These are phyloP conservation scores for Globisporangium acanthophoron DNA, from an alignment of 352 stramenopile species.

Conservation along the genomic window DNA sequence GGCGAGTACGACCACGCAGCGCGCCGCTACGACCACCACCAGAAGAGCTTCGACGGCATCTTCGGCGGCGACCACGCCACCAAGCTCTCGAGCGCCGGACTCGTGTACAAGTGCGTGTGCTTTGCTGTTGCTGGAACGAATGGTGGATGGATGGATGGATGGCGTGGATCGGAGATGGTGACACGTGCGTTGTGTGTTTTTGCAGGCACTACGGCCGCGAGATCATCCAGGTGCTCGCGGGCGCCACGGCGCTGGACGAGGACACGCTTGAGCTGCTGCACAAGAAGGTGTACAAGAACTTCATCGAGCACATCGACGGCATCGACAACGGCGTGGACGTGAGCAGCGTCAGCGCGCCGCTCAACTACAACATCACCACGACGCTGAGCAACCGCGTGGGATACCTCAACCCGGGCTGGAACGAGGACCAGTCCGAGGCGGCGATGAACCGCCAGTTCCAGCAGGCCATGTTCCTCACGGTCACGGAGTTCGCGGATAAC, in stretches of 20 bases:
- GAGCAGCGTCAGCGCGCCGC: conserved; percentile 25
- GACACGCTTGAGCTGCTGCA: conserved; percentile 81
- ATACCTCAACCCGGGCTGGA: conserved; percentile 95
- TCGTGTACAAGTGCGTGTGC: conserved; percentile 92
- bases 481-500: conserved; percentile 92
- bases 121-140: background rate
- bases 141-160: background rate
- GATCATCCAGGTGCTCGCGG: conserved; percentile 85
- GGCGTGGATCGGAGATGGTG: background rate
- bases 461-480: conserved; percentile 92
- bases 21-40: conserved; percentile 97
- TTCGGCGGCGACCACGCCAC: conserved; percentile 76
- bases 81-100: conserved; percentile 93
- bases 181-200: background rate
- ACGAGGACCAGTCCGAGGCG: conserved; percentile 85
- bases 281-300: conserved; percentile 93
- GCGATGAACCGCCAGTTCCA: conserved; percentile 91
- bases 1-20: conserved; percentile 90
- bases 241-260: conserved; percentile 43
- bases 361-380: conserved; percentile 78
- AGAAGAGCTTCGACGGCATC: conserved; percentile 89
- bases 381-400: conserved; percentile 85
- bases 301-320: conserved; percentile 98
- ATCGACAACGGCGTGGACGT: conserved; percentile 98
- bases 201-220: conserved; percentile 93